Conservation (phyloP, 169 alveolate species). For the Eimeria acervulina region DNA sequence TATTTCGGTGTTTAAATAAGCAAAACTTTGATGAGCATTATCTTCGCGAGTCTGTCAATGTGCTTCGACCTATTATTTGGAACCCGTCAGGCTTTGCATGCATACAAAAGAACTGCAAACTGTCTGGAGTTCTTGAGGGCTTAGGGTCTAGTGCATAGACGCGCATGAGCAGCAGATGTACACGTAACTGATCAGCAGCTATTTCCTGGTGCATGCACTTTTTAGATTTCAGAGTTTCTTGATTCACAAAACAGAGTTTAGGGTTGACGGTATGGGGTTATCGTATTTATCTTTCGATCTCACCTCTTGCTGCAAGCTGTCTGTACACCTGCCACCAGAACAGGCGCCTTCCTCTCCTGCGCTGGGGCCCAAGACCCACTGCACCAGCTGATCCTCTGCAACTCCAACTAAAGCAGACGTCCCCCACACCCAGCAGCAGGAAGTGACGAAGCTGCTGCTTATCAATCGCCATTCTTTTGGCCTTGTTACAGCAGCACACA, state of each 20-base stretch:
- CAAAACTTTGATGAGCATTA: too few species aligned
- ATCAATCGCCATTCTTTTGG: not conserved
- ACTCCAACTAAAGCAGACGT: not conserved
- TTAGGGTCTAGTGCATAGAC: not conserved
- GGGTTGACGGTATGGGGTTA: too few species aligned
- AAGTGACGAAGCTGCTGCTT: not conserved
- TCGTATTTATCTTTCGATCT: not conserved
- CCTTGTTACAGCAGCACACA: not conserved
- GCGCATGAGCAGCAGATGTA: not conserved
- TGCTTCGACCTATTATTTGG: not conserved
- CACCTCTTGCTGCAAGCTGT: not conserved
- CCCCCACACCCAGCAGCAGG: conserved; percentile 26
- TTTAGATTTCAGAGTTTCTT: not conserved
- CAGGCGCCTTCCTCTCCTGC: not conserved
- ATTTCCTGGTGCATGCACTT: not conserved
- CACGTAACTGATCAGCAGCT: too few species aligned
- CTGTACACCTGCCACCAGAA: not conserved
- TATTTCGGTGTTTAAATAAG: too few species aligned
- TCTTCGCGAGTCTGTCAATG: too few species aligned
- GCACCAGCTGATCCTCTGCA: not conserved
- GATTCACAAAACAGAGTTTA: not conserved
- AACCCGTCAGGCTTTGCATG: not conserved
- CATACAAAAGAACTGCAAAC: not conserved
- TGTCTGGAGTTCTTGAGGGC: too few species aligned
- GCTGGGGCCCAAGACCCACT: not conserved